Conservation (phyloP, 2,329 filamentous ascomycete genomes). For the Rhynchosporium agropyri region DNA sequence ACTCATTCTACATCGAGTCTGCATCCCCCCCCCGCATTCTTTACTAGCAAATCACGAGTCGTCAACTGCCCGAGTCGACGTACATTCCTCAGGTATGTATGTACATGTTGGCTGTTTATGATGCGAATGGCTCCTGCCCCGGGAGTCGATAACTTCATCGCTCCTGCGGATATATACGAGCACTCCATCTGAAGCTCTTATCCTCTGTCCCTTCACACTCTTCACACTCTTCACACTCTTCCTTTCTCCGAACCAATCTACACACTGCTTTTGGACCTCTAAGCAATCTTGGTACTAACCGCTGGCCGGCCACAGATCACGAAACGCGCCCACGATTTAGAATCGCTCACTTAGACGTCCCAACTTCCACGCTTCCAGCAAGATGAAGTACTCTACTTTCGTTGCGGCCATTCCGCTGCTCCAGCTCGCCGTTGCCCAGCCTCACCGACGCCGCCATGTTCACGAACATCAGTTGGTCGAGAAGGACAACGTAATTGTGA, state of each 20-base stretch:
- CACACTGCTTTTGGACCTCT: neutral
- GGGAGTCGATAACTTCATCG: neutral
- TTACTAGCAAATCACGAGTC: conserved; percentile 11
- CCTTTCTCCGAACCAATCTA: neutral
- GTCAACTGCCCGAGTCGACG: neutral
- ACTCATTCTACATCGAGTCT: conserved; percentile 14
- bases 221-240: neutral
- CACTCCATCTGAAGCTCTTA: neutral
- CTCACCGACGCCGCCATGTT: conserved; percentile 37
- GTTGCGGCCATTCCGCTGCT: conserved; percentile 46
- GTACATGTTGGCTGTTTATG: conserved; percentile 3
- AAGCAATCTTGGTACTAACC: conserved; percentile 27
- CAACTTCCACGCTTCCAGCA: conserved; percentile 28
- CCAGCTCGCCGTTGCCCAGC: conserved; percentile 48
- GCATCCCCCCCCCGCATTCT: conserved; percentile 2
- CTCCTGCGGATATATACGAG: neutral
- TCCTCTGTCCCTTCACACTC: neutral
- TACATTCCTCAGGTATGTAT: conserved; percentile 15
- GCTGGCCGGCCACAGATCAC: conserved; percentile 28
- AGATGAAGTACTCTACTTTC: conserved; percentile 49
- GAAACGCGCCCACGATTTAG: conserved; percentile 25
- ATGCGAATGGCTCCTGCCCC: conserved; percentile 2
- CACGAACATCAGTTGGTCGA: conserved; percentile 37
- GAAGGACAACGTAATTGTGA: conserved; percentile 39
- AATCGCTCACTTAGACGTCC: conserved; percentile 18